Evolutionary conservation across 108 stramenopile species (phyloP).

Genomic region (Skeletonema grethae): DNA sequence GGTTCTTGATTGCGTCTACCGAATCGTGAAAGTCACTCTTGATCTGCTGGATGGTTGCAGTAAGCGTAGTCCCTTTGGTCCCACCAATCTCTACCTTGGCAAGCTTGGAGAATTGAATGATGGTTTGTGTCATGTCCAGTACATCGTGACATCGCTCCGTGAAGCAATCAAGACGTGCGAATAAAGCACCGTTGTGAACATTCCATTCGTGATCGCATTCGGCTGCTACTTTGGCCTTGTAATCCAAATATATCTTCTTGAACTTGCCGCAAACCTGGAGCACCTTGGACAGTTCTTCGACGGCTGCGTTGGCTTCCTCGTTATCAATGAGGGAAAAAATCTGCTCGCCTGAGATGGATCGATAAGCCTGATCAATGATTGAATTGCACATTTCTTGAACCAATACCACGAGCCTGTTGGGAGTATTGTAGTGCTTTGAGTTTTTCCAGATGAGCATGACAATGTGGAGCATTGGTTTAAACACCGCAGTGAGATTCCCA

Average conservation of each 20-base stretch:
- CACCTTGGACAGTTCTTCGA: constrained; percentile 58
- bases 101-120: constrained; percentile 88
- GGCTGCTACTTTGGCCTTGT: constrained; percentile 78
- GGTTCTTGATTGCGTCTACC: constrained; percentile 73
- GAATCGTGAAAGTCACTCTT: constrained; percentile 76
- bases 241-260: constrained; percentile 84
- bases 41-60: constrained; percentile 83
- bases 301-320: constrained; percentile 77
- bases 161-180: constrained; percentile 87
- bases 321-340: constrained; percentile 84
- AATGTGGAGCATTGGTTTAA: constrained; percentile 89
- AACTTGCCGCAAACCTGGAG: constrained; percentile 80
- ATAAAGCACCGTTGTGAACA: constrained; percentile 90
- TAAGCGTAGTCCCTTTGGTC: constrained; percentile 86
- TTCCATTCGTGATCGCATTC: constrained; percentile 83
- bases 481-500: constrained; percentile 59
- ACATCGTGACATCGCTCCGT: constrained; percentile 91
- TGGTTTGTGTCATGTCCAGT: constrained; percentile 84
- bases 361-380: constrained; percentile 80
- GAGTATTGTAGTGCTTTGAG: constrained; percentile 90
- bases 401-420: constrained; percentile 84
- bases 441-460: constrained; percentile 93
- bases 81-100: constrained; percentile 89
- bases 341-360: constrained; percentile 83
- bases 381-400: constrained; percentile 91